phyloP scores from a whole-genome alignment of 345 rosid genomes.

The Eucalyptus virginea region DNA sequence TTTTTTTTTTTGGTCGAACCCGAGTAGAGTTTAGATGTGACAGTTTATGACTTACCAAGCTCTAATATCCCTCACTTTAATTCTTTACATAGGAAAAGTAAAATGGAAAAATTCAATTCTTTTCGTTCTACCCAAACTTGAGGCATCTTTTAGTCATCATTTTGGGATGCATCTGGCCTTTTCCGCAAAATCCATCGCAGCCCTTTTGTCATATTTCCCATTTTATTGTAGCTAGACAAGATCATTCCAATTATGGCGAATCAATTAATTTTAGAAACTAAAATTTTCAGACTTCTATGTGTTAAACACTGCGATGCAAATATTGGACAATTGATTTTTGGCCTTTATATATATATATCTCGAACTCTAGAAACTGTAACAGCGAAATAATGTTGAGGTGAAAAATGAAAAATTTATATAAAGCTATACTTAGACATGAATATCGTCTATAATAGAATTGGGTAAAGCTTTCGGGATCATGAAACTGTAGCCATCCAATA shows the following conservation, averaged over 20 bases:
- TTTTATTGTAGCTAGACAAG: too few relatives aligned
- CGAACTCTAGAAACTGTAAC: neutral
- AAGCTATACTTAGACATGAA: neutral
- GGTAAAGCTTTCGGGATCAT: neutral
- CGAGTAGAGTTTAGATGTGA: too few relatives aligned
- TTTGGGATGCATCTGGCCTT: neutral
- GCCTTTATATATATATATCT: too few relatives aligned
- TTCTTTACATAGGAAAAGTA: too few relatives aligned
- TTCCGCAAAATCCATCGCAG: neutral
- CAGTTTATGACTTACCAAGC: too few relatives aligned
- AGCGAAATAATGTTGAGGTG: neutral
- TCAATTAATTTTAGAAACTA: neutral
- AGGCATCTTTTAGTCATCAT: neutral
- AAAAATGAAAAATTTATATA: neutral
- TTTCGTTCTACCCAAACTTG: too few relatives aligned
- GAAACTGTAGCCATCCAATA: neutral
- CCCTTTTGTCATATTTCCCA: neutral
- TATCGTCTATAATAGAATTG: neutral
- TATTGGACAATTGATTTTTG: neutral
- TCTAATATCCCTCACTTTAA: fast-evolving
- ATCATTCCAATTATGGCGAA: fast-evolving
- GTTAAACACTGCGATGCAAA: neutral
- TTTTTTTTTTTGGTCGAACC: too few relatives aligned
- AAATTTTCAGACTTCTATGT: neutral
- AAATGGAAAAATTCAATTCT: too few relatives aligned